These are phyloP conservation scores for Beauveria brongniartii DNA, from an alignment of 2,329 filamentous ascomycete genomes.

Conservation along the genomic window DNA sequence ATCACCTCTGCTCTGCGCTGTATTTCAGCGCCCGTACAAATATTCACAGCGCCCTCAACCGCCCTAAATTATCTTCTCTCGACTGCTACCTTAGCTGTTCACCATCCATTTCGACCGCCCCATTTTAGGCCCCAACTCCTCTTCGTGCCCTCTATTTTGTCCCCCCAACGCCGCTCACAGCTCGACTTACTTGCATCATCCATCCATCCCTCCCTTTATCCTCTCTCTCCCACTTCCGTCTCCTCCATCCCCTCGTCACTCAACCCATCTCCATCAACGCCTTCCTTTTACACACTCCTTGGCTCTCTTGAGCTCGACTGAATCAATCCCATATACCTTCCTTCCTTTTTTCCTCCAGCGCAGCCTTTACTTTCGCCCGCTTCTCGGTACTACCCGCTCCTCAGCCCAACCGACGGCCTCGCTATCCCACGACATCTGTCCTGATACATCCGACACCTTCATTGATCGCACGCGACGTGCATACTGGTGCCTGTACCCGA, in stretches of 20 bases:
- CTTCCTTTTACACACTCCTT: slow-evolving; percentile 31
- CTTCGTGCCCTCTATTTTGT: background rate
- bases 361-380: slow-evolving; percentile 1
- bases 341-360: slow-evolving; percentile 20
- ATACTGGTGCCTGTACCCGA: slow-evolving; percentile 32
- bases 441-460: slow-evolving; percentile 14
- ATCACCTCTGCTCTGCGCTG: too few relatives aligned
- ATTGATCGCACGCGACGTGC: slow-evolving; percentile 35
- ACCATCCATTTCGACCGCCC: background rate
- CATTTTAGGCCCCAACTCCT: background rate
- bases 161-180: background rate
- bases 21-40: too few relatives aligned
- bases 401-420: slow-evolving; percentile 1
- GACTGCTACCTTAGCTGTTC: background rate
- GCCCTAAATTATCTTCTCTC: background rate
- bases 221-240: background rate
- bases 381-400: background rate
- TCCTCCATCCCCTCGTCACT: background rate
- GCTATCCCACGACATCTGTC: slow-evolving; percentile 9
- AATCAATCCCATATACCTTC: slow-evolving; percentile 26
- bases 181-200: slow-evolving; percentile 7
- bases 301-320: slow-evolving; percentile 24
- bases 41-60: too few relatives aligned
- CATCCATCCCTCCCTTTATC: slow-evolving; percentile 9
- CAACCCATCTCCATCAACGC: slow-evolving; percentile 19